Evolutionary conservation across 108 stramenopile species (phyloP).

Genomic region (Discostella stelligeroides): DNA sequence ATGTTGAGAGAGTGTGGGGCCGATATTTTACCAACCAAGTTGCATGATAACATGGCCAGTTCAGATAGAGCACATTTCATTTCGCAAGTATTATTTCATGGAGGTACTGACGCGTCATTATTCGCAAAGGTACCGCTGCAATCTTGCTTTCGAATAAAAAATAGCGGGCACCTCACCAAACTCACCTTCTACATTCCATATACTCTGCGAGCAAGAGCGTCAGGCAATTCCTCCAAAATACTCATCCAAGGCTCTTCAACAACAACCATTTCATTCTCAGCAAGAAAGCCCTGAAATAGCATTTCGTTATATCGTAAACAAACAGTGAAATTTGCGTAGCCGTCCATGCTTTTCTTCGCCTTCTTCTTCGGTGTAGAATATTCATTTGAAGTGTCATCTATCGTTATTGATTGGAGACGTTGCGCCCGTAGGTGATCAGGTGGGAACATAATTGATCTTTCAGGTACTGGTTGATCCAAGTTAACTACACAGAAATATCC

Average conservation of each 20-base stretch:
- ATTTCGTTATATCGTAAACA: conserved; percentile 81
- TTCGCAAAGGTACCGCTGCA: conserved; percentile 46
- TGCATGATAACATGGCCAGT: conserved; percentile 30
- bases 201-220: conserved; percentile 70
- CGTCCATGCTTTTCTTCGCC: not conserved
- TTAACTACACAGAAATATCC: conserved; percentile 77
- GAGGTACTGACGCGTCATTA: conserved; percentile 43
- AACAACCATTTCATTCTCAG: conserved; percentile 76
- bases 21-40: conserved; percentile 32
- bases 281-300: conserved; percentile 70
- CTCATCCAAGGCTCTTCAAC: conserved; percentile 88
- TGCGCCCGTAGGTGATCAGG: conserved; percentile 60
- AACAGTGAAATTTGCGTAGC: conserved; percentile 57
- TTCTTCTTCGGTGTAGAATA: conserved; percentile 6
- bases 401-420: conserved; percentile 17
- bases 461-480: conserved; percentile 60
- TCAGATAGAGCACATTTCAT: conserved; percentile 48
- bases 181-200: conserved; percentile 65
- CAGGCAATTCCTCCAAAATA: conserved; percentile 76
- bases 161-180: not conserved
- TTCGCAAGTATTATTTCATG: conserved; percentile 39
- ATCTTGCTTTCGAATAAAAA: conserved; percentile 22
- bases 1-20: conserved; percentile 19
- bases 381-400: conserved; percentile 16
- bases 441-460: conserved; percentile 61